Evolutionary conservation across 495 filamentous ascomycete genomes (phyloP), one percentile per base, ranked within the genome.

Genomic region (Aspergillus ellipticus): DNA sequence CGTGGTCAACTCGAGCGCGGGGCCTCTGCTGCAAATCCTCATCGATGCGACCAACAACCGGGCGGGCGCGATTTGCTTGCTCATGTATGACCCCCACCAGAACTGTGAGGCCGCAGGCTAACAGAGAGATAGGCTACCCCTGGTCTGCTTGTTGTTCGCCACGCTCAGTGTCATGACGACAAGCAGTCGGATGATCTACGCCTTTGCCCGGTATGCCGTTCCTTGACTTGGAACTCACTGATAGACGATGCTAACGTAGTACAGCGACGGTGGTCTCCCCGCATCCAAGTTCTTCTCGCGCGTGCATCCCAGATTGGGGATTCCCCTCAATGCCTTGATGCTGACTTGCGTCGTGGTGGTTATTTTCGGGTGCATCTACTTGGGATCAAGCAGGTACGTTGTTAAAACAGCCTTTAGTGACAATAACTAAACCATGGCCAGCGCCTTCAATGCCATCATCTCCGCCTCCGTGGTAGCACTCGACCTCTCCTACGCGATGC

Each of bases 111-210:
- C 6, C 10, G 4, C 10, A 11, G 15, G 43, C 45, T 48, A 28
- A 48, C 22, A 9, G 45, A 2, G 6, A 7, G 4, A n/a, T 28
- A 82, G 81, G 46, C 82, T 91, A 63, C 88, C 89, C 0, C 75
- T 91, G 19, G 67, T 86, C 11, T 90, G 87, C 61, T 79, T 90
- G 52, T 67, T 92, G 1, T 90, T 92, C 61, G 86, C 86, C 4
- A 79, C 81, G 1, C 87, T 78, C 3, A 83, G 79, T 15, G 84
- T 91, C 59, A 88, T 89, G 85, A 89, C 87, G 3, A 90, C 89
- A 9, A 84, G 82, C 48, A 87, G 81, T 54, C 83, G 89, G 8
- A 90, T 92, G 86, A 82, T 83, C 33, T 91, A 86, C 56, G 87
- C 88, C 1, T 92, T 92, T 59, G 83, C 83, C 24, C 80, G 74